Percentiles rank a stretch among this genome's conserved stretches.
These are phyloP conservation scores for Microdochium trichocladiopsis DNA, from an alignment of 2,329 filamentous ascomycete genomes.

Conservation along the genomic window DNA sequence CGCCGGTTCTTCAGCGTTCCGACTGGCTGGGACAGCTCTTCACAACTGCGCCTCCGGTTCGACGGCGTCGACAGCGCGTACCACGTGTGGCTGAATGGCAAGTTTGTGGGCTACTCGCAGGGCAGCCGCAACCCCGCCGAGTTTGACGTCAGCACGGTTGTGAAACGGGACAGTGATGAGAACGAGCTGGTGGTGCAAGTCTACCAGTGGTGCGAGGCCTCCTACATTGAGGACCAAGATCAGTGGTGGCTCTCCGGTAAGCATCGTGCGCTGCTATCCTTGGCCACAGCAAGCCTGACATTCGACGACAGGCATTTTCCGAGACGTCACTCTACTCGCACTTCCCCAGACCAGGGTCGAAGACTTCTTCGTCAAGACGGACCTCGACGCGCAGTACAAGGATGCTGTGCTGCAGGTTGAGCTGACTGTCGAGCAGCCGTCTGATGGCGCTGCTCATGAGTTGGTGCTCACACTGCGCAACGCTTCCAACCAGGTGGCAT, in stretches of 20 bases:
- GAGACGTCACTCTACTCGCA: slow-evolving; percentile 55
- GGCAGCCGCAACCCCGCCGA: slow-evolving; percentile 63
- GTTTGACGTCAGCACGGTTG: slow-evolving; percentile 53
- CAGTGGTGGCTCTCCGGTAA: slow-evolving; percentile 60
- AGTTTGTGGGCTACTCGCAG: slow-evolving; percentile 59
- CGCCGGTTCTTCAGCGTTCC: slow-evolving; percentile 48
- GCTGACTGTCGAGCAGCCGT: slow-evolving; percentile 11
- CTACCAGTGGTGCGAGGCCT: slow-evolving; percentile 63
- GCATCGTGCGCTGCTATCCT: slow-evolving; percentile 5
- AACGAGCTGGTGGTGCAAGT: slow-evolving; percentile 59
- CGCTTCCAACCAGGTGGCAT: slow-evolving; percentile 1
- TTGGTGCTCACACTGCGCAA: slow-evolving; percentile 1
- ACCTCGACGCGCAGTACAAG: slow-evolving; percentile 43
- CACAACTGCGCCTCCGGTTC: slow-evolving; percentile 56
- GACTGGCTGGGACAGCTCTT: slow-evolving; percentile 29
- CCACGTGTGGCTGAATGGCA: slow-evolving; percentile 61
- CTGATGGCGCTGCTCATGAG: neutral
- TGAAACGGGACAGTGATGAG: slow-evolving; percentile 24
- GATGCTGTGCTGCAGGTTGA: slow-evolving; percentile 42
- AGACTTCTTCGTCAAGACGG: slow-evolving; percentile 48
- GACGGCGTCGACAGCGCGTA: slow-evolving; percentile 68
- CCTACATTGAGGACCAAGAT: slow-evolving; percentile 64
- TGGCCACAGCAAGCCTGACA: neutral
- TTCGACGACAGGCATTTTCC: slow-evolving; percentile 46
- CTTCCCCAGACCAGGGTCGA: slow-evolving; percentile 48